These are phyloP conservation scores for Kwoniella pini DNA, from an alignment of 768 basidiomycete genomes.

Conservation along the genomic window DNA sequence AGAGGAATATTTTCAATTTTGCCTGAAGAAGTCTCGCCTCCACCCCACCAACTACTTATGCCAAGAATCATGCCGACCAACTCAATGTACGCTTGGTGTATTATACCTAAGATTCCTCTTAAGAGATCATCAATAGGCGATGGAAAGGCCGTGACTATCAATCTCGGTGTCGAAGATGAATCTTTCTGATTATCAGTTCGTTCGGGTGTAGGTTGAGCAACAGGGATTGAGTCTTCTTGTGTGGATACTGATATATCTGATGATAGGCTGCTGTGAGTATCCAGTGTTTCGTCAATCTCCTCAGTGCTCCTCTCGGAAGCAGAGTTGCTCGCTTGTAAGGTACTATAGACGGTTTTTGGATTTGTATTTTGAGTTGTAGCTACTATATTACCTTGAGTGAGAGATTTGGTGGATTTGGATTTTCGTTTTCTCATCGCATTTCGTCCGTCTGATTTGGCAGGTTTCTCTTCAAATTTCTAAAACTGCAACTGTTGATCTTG, in stretches of 20 bases:
- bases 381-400: background rate
- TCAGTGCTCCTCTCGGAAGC: no score
- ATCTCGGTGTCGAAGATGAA: background rate
- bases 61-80: background rate
- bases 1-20: slow-evolving; percentile 1
- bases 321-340: no score
- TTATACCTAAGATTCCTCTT: background rate
- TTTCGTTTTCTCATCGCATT: background rate
- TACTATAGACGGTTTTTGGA: background rate
- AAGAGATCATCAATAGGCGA: background rate
- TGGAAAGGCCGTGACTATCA: background rate
- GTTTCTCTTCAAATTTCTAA: no score
- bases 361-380: background rate
- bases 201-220: background rate
- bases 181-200: background rate
- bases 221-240: background rate
- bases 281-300: no score
- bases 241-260: background rate
- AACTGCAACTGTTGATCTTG: no score
- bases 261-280: background rate
- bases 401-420: background rate
- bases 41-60: background rate
- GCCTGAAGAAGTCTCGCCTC: background rate
- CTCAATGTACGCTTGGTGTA: slow-evolving; percentile 4
- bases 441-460: background rate